phyloP scores from a whole-genome alignment of 768 basidiomycete species.

The Guyanaporus albipodus region DNA sequence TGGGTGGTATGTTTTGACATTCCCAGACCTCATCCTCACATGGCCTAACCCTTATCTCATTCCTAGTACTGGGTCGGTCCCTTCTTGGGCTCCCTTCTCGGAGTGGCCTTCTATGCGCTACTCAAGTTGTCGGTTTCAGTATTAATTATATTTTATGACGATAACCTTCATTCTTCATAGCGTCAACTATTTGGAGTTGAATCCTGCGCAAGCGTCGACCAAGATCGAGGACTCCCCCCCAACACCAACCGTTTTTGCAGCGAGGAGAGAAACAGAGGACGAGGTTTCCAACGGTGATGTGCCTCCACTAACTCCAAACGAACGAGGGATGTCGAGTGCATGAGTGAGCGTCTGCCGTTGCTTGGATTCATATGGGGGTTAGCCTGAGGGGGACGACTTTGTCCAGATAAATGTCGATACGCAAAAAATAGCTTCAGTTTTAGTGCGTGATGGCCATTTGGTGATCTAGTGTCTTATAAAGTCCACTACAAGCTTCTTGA shows the following conservation, averaged over 20 bases:
- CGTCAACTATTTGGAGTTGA: conserved; percentile 28
- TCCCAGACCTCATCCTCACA: neutral
- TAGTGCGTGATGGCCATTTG: neutral
- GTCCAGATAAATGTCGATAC: neutral
- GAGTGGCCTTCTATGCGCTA: conserved; percentile 49
- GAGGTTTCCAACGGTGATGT: neutral
- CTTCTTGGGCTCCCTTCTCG: conserved; percentile 60
- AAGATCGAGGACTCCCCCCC: conserved; percentile 25
- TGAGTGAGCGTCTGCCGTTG: neutral
- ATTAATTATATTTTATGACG: neutral
- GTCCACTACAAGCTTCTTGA: conserved; percentile 38
- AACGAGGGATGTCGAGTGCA: neutral
- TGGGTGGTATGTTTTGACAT: conserved; percentile 52
- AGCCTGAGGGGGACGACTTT: neutral
- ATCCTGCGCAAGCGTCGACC: conserved; percentile 30
- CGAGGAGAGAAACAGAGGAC: neutral
- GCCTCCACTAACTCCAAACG: neutral
- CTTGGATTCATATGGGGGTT: neutral
- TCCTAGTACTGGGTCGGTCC: conserved; percentile 69
- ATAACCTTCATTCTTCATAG: conserved; percentile 11
- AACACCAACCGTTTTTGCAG: conserved; percentile 12
- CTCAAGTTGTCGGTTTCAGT: conserved; percentile 45
- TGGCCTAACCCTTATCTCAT: conserved; percentile 5
- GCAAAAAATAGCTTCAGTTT: neutral
- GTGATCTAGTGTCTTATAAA: conserved; percentile 21